Evolutionary conservation across 2,329 filamentous ascomycete genomes (phyloP).

Genomic region (Trichoderma aggressivum): DNA sequence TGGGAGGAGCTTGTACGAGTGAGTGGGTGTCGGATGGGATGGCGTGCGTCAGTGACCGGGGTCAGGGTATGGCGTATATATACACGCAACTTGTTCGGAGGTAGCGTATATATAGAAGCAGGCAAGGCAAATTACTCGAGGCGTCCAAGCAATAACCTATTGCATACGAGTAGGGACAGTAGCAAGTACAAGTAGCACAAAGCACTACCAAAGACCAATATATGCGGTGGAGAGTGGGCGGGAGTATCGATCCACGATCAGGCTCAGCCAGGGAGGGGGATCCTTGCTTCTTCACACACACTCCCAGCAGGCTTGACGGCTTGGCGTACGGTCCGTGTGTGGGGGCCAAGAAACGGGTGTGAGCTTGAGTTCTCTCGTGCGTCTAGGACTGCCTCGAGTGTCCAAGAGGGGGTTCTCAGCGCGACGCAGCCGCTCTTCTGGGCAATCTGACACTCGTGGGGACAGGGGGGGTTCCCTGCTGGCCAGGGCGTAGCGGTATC

Average conservation of each 20-base stretch:
- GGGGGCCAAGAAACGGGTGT: constrained; percentile 15
- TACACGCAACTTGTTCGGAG: neutral
- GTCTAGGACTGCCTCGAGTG: neutral
- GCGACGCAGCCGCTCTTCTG: constrained; percentile 5
- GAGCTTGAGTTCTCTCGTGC: neutral
- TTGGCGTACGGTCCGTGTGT: constrained; percentile 18
- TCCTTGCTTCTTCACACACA: constrained; percentile 3
- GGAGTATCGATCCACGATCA: constrained; percentile 14
- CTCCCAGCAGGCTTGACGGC: constrained; percentile 7
- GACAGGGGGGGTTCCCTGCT: neutral
- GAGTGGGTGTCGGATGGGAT: neutral
- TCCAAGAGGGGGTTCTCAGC: constrained; percentile 4
- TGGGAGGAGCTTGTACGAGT: neutral
- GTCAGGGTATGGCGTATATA: neutral
- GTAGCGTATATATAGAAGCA: constrained; percentile 12
- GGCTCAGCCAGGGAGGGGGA: constrained; percentile 5
- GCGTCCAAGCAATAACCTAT: constrained; percentile 12
- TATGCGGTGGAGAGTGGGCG: constrained; percentile 14
- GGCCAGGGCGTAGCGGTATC: neutral
- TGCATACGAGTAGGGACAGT: no score
- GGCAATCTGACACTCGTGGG: constrained; percentile 5
- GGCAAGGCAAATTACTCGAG: neutral
- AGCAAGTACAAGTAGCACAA: no score
- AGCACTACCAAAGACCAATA: neutral
- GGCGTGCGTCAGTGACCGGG: constrained; percentile 12